Percentiles rank a stretch among this genome's conserved stretches.
Evolutionary conservation across 179 eudicot species (phyloP).

Genomic region (Spinacia oleracea): DNA sequence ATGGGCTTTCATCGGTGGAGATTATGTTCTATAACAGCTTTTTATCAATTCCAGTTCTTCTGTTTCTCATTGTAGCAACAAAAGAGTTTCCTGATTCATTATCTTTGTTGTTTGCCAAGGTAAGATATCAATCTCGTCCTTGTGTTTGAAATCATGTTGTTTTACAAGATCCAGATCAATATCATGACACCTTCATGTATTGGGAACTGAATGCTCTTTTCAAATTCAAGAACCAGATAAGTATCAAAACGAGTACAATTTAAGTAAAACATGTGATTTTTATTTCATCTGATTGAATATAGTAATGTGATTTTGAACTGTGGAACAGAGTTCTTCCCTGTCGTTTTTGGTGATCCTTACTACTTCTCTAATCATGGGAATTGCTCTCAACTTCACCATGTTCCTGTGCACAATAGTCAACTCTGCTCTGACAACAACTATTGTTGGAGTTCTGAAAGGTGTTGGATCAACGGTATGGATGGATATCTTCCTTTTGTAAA

Average conservation of each 20-base stretch:
- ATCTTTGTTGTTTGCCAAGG: conserved; percentile 72
- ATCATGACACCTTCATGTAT: neutral
- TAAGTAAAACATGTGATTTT: neutral
- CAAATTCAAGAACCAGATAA: neutral
- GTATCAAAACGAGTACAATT: neutral
- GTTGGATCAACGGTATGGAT: conserved; percentile 88
- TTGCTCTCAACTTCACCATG: conserved; percentile 95
- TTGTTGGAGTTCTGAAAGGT: conserved; percentile 97
- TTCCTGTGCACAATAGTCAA: conserved; percentile 93
- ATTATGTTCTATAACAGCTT: conserved; percentile 96
- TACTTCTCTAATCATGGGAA: conserved; percentile 89
- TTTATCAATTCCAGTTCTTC: conserved; percentile 79
- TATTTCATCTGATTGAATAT: neutral
- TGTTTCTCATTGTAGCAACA: conserved; percentile 79
- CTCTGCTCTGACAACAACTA: conserved; percentile 94
- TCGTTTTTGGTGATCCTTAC: conserved; percentile 63
- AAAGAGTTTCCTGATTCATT: conserved; percentile 87
- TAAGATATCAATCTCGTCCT: conserved; percentile 20
- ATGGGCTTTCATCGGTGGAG: conserved; percentile 88
- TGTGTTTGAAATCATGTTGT: neutral
- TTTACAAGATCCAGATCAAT: neutral
- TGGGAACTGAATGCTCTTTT: neutral
- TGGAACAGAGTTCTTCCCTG: conserved; percentile 71
- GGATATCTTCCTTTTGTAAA: neutral
- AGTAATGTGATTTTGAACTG: conserved; percentile 8